Evolutionary conservation across 176 grass and related monocot species (phyloP), one percentile per base, ranked within the genome.

Genomic region (Oryza rufipogon): DNA sequence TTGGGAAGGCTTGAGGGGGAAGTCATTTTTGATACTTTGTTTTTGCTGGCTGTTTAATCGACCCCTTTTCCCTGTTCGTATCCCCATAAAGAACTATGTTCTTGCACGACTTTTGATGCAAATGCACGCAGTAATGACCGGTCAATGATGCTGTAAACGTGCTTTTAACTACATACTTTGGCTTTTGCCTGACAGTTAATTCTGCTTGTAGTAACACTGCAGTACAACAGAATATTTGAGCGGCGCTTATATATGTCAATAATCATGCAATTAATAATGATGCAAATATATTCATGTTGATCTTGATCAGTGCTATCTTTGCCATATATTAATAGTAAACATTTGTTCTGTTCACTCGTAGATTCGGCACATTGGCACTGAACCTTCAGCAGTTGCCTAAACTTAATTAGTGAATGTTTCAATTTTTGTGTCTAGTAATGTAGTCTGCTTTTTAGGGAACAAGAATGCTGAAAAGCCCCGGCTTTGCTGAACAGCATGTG

Each of bases 71-170:
- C 49, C 66, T 77, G 56, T 86, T 90, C 84, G 75, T 86, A 83
- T 88, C 79, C 84, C 84, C 48, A 92, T 83, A 88, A 89, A 88
- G 87, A 89, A 87, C 77, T 79, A 92, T 88, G 88, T 87, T 64
- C 70, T 17, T 76, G 86, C 95, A 68, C 95, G 79, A 26, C 86
- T 92, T 97, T 88, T 91, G 80, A 97, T 88, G 86, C 90, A 97
- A 92, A 94, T 90, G 70, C 90, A 94, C 66, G 84, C 88, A 88
- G 82, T 89, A 78, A 93, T 91, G 89, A 92, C 87, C 87, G 80
- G 87, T 92, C 89, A 83, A 97, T 88, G 86, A 84, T 85, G 79
- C 91, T 85, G 85, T 84, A 88, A 94, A 94, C 80, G 78, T 72
- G 74, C 86, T 79, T 79, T 80, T 84, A 81, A 81, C 79, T 87